phyloP scores from a whole-genome alignment of 345 rosid species.

The Moricandia moricandioides region DNA sequence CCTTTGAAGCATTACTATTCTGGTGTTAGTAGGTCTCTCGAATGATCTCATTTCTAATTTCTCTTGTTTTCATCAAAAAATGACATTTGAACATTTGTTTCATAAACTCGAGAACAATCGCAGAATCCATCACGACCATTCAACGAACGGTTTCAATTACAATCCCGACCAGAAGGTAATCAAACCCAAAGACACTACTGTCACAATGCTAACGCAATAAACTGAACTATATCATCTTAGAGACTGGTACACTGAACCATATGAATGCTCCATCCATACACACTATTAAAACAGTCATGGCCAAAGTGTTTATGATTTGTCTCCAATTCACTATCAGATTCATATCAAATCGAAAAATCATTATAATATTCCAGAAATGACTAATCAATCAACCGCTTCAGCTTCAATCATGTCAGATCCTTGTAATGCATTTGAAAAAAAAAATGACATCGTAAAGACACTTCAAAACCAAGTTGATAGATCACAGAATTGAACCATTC shows the following conservation, averaged over 20 bases:
- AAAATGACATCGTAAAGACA: not conserved
- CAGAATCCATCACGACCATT: not conserved
- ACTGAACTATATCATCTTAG: not conserved
- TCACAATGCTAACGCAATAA: not conserved
- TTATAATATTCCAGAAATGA: not conserved
- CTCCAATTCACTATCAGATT: not conserved
- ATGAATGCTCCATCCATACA: not conserved
- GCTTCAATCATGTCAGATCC: not conserved
- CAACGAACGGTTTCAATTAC: not conserved
- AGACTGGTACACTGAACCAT: not conserved
- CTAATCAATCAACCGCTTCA: not conserved
- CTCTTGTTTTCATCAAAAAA: not conserved
- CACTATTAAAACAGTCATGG: not conserved
- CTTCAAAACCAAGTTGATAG: not conserved
- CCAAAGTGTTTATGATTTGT: not conserved
- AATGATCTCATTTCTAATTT: not conserved
- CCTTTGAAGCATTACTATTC: not conserved
- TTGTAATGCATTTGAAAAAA: too few species aligned
- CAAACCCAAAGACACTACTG: not conserved
- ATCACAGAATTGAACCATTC: constrained; percentile 1
- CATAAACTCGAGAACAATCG: not conserved
- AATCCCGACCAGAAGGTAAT: not conserved
- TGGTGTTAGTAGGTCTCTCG: not conserved
- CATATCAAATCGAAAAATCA: not conserved
- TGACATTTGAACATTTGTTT: not conserved